phyloP scores from a whole-genome alignment of 1,139 yeast species.

The Protomyces macrosporus region DNA sequence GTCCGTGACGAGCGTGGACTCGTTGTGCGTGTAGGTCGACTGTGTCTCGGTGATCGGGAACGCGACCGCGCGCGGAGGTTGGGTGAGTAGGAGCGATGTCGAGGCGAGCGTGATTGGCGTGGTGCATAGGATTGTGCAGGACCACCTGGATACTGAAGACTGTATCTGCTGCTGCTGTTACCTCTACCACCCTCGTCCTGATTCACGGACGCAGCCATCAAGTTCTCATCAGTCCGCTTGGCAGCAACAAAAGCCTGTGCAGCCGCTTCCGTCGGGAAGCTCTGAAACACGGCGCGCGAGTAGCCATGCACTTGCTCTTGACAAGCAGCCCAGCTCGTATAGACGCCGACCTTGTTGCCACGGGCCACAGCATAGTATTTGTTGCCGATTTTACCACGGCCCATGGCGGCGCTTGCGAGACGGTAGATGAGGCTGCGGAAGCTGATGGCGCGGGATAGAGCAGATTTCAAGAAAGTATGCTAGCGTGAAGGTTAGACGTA shows the following conservation, averaged over 20 bases:
- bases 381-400: neutral
- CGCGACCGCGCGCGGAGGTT: neutral
- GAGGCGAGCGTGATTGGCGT: neutral
- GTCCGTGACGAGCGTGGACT: too few species aligned
- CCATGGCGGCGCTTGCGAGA: neutral
- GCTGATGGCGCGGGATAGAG: too few species aligned
- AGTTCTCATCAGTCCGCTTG: neutral
- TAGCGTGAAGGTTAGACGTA: too few species aligned
- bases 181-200: neutral
- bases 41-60: too few species aligned
- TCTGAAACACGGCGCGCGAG: conserved; percentile 12
- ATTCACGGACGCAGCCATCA: neutral
- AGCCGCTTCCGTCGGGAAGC: conserved; percentile 8
- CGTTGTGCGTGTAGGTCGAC: too few species aligned
- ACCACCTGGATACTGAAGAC: too few species aligned
- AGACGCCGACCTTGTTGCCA: conserved; percentile 1
- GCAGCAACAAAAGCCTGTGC: neutral
- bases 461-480: too few species aligned
- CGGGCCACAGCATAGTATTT: conserved; percentile 31
- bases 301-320: neutral
- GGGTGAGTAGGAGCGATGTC: neutral
- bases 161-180: too few species aligned
- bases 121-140: neutral
- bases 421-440: too few species aligned
- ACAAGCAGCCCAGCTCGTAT: neutral